phyloP scores from a whole-genome alignment of 1,284 basidiomycete species.

The Lignosus rhinocerotis region DNA sequence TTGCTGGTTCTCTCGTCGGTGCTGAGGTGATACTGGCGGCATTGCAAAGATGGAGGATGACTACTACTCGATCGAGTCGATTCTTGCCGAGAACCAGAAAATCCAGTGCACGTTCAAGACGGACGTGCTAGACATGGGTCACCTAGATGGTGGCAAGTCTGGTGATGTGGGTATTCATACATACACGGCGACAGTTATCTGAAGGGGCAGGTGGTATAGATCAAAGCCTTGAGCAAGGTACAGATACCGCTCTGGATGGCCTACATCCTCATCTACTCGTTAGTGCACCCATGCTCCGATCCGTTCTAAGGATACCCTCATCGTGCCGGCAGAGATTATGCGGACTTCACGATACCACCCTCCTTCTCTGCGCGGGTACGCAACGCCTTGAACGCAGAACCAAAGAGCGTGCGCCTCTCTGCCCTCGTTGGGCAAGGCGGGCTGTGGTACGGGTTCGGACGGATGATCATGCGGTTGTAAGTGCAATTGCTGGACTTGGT shows the following conservation, averaged over 20 bases:
- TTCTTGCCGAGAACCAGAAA: conserved; percentile 92
- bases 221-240: conserved; percentile 70
- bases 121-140: conserved; percentile 83
- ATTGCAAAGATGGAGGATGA: conserved; percentile 69
- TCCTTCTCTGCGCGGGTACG: conserved; percentile 76
- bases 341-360: conserved; percentile 79
- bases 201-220: conserved; percentile 43
- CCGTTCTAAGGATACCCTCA: conserved; percentile 12
- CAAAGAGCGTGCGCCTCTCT: conserved; percentile 77
- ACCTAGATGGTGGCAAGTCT: conserved; percentile 82
- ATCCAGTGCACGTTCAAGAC: conserved; percentile 88
- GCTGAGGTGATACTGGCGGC: neutral
- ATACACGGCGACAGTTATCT: neutral
- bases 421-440: conserved; percentile 84
- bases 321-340: conserved; percentile 64
- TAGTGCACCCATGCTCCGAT: conserved; percentile 45
- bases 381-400: conserved; percentile 84
- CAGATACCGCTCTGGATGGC: conserved; percentile 88
- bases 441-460: conserved; percentile 88
- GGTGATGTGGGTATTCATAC: conserved; percentile 59
- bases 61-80: conserved; percentile 86
- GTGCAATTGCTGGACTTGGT: conserved; percentile 27
- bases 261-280: conserved; percentile 83
- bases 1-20: neutral
- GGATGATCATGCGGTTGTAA: conserved; percentile 78